Evolutionary conservation across 2,329 filamentous ascomycete genomes (phyloP).

Genomic region (Phaeoacremonium minimum): DNA sequence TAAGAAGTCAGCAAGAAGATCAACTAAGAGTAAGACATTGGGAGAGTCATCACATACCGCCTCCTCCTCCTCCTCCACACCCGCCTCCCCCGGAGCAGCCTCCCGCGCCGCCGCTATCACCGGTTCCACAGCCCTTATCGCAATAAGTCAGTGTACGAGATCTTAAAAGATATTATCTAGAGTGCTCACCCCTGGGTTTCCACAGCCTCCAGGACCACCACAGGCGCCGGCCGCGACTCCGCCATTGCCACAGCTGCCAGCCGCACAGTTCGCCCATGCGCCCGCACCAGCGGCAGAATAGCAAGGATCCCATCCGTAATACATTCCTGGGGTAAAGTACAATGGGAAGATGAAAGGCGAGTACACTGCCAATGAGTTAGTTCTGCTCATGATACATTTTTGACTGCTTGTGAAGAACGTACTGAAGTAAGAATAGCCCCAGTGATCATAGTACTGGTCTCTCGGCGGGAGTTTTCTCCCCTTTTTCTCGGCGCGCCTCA

Average conservation of each 20-base stretch:
- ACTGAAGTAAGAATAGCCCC: constrained; percentile 46
- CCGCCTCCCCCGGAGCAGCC: constrained; percentile 7
- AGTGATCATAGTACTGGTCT: constrained; percentile 48
- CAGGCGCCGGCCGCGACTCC: constrained; percentile 38
- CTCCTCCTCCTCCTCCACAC: constrained; percentile 7
- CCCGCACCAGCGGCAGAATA: constrained; percentile 27
- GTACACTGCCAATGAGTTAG: constrained; percentile 24
- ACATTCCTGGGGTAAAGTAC: constrained; percentile 38
- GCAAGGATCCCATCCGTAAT: constrained; percentile 38
- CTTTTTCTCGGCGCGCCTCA: constrained; percentile 42
- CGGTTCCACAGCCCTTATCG: constrained; percentile 3
- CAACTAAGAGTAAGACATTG: background rate
- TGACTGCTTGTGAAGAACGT: constrained; percentile 1
- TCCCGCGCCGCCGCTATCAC: constrained; percentile 1
- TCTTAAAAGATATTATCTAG: too few species aligned
- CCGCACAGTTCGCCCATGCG: constrained; percentile 33
- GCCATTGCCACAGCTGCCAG: constrained; percentile 43
- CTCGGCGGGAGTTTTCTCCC: constrained; percentile 40
- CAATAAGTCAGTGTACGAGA: too few species aligned
- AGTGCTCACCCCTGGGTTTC: constrained; percentile 14
- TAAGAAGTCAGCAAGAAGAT: too few species aligned
- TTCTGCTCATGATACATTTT: too few species aligned
- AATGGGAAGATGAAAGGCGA: constrained; percentile 38
- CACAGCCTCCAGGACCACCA: constrained; percentile 33
- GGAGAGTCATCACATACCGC: constrained; percentile 3